phyloP scores from a whole-genome alignment of 108 stramenopile species.

The Stephanodiscus minutulus region DNA sequence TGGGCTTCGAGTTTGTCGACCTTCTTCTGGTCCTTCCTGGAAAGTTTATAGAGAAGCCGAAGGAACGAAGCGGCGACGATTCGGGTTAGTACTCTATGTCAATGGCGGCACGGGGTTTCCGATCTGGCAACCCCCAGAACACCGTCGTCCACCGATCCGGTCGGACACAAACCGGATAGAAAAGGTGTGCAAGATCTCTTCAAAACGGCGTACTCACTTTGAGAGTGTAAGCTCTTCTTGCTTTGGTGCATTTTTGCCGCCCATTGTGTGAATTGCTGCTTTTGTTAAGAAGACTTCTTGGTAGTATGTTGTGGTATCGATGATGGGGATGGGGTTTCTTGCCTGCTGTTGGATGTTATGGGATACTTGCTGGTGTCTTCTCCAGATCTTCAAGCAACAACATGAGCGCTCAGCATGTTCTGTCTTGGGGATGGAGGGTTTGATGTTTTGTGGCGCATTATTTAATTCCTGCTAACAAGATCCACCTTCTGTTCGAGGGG shows the following conservation, averaged over 20 bases:
- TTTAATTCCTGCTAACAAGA: too few relatives aligned
- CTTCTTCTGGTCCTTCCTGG: conserved; percentile 89
- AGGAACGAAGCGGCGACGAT: not conserved
- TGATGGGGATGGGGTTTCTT: not conserved
- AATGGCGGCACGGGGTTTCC: too few relatives aligned
- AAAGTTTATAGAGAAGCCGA: conserved; percentile 1
- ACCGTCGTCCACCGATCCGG: too few relatives aligned
- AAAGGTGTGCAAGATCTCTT: not conserved
- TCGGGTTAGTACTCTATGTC: not conserved
- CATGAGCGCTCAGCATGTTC: too few relatives aligned
- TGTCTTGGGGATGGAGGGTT: too few relatives aligned
- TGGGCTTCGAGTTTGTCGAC: conserved; percentile 76
- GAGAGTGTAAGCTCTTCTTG: conserved; percentile 69
- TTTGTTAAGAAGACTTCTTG: too few relatives aligned
- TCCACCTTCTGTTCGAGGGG: too few relatives aligned
- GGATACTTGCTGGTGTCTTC: too few relatives aligned
- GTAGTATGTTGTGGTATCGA: too few relatives aligned
- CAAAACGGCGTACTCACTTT: conserved; percentile 50
- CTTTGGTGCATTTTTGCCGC: conserved; percentile 45
- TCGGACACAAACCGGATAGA: conserved; percentile 9
- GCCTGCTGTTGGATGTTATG: not conserved
- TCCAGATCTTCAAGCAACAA: too few relatives aligned
- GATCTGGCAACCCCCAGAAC: too few relatives aligned
- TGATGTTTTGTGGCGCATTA: too few relatives aligned
- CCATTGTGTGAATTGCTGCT: not conserved